Percentiles rank a stretch among this genome's conserved stretches.
Evolutionary conservation across 768 basidiomycete genomes (phyloP).

Genomic region (Dacryopinax primogenitus): DNA sequence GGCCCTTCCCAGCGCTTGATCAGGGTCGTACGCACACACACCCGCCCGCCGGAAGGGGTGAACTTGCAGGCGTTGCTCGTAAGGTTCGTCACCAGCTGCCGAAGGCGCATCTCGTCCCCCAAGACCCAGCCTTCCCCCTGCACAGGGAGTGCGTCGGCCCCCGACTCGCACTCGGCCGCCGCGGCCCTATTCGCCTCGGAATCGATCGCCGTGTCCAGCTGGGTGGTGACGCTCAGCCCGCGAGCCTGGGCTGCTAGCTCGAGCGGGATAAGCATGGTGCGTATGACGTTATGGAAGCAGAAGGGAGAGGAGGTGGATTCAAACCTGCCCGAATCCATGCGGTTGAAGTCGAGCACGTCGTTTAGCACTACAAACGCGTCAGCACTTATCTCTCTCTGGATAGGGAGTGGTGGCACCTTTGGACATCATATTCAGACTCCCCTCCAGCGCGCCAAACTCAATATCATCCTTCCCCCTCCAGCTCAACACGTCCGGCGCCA

Average conservation of each 20-base stretch:
- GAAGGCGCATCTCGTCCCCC: slow-evolving; percentile 27
- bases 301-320: slow-evolving; percentile 35
- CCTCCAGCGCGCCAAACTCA: slow-evolving; percentile 35
- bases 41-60: slow-evolving; percentile 20
- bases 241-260: slow-evolving; percentile 21
- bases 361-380: slow-evolving; percentile 24
- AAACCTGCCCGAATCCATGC: slow-evolving; percentile 34
- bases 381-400: background rate
- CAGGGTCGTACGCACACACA: slow-evolving; percentile 20
- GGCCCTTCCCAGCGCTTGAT: slow-evolving; percentile 17
- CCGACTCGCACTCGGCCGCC: slow-evolving; percentile 9
- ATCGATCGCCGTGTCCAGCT: slow-evolving; percentile 25
- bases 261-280: slow-evolving; percentile 31
- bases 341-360: slow-evolving; percentile 32
- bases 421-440: slow-evolving; percentile 30
- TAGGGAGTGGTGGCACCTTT: slow-evolving; percentile 22
- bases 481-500: slow-evolving; percentile 32
- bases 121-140: slow-evolving; percentile 21
- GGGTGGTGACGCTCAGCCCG: slow-evolving; percentile 21
- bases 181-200: slow-evolving; percentile 17
- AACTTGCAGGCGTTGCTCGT: slow-evolving; percentile 19
- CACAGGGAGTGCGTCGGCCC: background rate
- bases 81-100: slow-evolving; percentile 17
- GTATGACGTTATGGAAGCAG: slow-evolving; percentile 33
- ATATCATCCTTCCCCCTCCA: slow-evolving; percentile 29